Evolutionary conservation across 1,284 basidiomycete species (phyloP).

Genomic region (Leccinum proximum): DNA sequence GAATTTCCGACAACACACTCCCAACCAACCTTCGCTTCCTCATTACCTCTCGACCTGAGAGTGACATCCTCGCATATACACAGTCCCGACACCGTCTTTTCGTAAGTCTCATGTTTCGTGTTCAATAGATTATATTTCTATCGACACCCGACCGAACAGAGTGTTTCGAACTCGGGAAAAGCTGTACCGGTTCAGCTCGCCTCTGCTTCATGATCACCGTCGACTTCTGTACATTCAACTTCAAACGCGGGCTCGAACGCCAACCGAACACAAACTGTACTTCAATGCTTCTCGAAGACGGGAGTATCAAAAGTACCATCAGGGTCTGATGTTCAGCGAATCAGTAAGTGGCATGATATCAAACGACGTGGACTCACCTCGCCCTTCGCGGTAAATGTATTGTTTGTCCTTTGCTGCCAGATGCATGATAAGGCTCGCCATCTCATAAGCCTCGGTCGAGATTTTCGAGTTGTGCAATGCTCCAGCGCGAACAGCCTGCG

Average conservation of each 20-base stretch:
- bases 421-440: constrained; percentile 52
- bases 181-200: too few relatives aligned
- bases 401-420: constrained; percentile 50
- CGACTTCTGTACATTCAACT: too few relatives aligned
- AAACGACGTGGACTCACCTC: constrained; percentile 36
- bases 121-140: too few relatives aligned
- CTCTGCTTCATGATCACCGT: too few relatives aligned
- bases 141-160: too few relatives aligned
- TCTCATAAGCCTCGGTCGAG: constrained; percentile 49
- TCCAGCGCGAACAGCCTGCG: constrained; percentile 52
- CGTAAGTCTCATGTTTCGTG: too few relatives aligned
- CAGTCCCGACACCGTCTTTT: too few relatives aligned
- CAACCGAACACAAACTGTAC: background rate
- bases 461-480: constrained; percentile 49
- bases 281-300: constrained; percentile 28
- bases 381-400: constrained; percentile 53
- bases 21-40: too few relatives aligned
- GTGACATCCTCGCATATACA: too few relatives aligned
- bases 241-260: background rate
- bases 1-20: too few relatives aligned
- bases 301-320: constrained; percentile 45
- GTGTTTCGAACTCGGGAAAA: too few relatives aligned
- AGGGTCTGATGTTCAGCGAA: constrained; percentile 34
- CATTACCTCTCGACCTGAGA: too few relatives aligned
- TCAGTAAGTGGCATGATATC: background rate